Evolutionary conservation across 352 stramenopile species (phyloP).

Genomic region (Phytophthora litchii): DNA sequence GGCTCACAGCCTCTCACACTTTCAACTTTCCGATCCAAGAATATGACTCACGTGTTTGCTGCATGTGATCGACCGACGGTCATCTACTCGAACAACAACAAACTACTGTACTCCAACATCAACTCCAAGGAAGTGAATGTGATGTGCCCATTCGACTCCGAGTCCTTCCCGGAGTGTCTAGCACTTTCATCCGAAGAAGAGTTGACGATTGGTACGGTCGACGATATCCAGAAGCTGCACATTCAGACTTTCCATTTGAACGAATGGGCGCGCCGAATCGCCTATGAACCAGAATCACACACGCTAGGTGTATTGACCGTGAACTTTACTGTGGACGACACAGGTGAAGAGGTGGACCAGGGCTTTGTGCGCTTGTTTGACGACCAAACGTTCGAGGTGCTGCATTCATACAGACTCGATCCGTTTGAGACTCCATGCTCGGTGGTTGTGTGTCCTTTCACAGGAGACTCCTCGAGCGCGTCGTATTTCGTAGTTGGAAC

Average conservation of each 20-base stretch:
- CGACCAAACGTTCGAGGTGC: constrained; percentile 96
- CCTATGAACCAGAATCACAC: constrained; percentile 81
- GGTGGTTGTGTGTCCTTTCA: constrained; percentile 79
- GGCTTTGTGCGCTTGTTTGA: constrained; percentile 95
- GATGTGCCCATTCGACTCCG: constrained; percentile 93
- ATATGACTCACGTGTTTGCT: constrained; percentile 96
- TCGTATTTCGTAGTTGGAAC: constrained; percentile 90
- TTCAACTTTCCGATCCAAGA: constrained; percentile 92
- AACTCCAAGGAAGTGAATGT: constrained; percentile 93
- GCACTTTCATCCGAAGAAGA: constrained; percentile 95
- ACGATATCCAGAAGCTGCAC: constrained; percentile 99
- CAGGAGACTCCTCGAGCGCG: constrained; percentile 73
- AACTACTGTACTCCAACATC: constrained; percentile 97
- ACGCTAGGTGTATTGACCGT: constrained; percentile 85
- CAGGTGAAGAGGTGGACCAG: constrained; percentile 85
- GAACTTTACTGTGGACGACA: constrained; percentile 84
- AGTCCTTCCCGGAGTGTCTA: constrained; percentile 94
- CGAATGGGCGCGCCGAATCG: constrained; percentile 93
- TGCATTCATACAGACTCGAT: constrained; percentile 88
- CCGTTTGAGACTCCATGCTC: constrained; percentile 90
- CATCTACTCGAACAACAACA: constrained; percentile 96
- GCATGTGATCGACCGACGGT: constrained; percentile 97
- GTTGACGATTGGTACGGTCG: constrained; percentile 96
- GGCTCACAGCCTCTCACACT: constrained; percentile 95
- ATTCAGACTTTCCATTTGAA: constrained; percentile 96